Evolutionary conservation across 2,329 filamentous ascomycete genomes (phyloP).

Genomic region (Sporothrix variecibatus): DNA sequence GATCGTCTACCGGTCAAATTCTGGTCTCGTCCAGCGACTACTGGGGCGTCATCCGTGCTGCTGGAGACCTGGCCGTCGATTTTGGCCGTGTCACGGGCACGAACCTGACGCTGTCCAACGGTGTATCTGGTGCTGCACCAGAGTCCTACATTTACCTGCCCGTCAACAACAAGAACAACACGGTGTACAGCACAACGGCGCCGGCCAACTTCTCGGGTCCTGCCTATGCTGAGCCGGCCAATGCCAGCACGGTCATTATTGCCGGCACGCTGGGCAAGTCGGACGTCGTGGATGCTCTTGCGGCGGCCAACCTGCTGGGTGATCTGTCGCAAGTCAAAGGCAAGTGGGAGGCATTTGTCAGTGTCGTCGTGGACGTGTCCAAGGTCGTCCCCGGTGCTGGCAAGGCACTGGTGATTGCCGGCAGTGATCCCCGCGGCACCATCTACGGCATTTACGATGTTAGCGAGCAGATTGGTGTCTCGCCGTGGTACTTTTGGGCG

Average conservation of each 20-base stretch:
- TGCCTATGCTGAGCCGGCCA: constrained; percentile 44
- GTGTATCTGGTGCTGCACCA: constrained; percentile 40
- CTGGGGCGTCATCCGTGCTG: constrained; percentile 68
- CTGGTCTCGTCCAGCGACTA: constrained; percentile 61
- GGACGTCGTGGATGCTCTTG: constrained; percentile 59
- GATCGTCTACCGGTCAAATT: constrained; percentile 49
- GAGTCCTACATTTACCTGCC: constrained; percentile 48
- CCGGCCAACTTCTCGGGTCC: constrained; percentile 49
- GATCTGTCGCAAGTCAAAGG: constrained; percentile 55
- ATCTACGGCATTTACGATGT: constrained; percentile 73
- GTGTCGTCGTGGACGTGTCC: constrained; percentile 51
- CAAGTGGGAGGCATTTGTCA: constrained; percentile 70
- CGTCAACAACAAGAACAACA: constrained; percentile 50
- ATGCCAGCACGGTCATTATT: constrained; percentile 61
- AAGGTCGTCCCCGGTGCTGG: constrained; percentile 58
- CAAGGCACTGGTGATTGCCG: constrained; percentile 66
- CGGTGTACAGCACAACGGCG: constrained; percentile 48
- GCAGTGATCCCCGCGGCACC: constrained; percentile 64
- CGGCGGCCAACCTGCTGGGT: constrained; percentile 58
- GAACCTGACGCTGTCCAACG: constrained; percentile 62
- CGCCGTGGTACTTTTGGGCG: constrained; percentile 69
- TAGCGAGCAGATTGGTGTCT: constrained; percentile 73
- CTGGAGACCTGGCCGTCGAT: constrained; percentile 66
- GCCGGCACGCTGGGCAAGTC: constrained; percentile 69
- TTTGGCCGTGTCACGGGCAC: constrained; percentile 70